A percentile compares a stretch with the other conserved stretches of the same genome.
Conservation (phyloP, 805 yeast species). For the Ogataea chonburiensis region DNA sequence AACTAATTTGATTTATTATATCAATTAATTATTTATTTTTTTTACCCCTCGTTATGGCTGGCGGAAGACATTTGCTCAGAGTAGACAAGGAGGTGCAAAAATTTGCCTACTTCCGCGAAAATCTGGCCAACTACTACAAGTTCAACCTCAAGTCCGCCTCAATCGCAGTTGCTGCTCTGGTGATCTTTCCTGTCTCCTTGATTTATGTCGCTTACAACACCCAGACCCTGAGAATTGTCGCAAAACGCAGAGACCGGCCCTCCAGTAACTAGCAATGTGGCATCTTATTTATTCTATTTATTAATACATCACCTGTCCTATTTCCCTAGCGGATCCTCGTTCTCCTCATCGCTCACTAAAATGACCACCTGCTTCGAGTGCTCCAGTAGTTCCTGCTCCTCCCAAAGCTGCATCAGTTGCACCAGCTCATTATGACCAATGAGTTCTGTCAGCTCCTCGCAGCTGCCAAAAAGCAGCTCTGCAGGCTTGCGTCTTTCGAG, state of each 20-base stretch:
- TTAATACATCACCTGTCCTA: constrained; percentile 6
- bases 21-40: not conserved
- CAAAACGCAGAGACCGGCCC: constrained; percentile 34
- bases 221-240: constrained; percentile 27
- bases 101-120: constrained; percentile 33
- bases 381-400: constrained; percentile 19
- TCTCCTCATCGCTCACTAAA: constrained; percentile 13
- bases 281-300: constrained; percentile 1
- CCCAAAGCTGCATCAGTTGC: constrained; percentile 17
- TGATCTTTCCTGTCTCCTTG: constrained; percentile 34
- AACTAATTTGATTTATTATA: not conserved
- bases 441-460: constrained; percentile 12
- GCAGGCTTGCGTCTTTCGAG: constrained; percentile 12
- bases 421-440: constrained; percentile 14
- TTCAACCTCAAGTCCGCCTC: constrained; percentile 32
- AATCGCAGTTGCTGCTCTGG: constrained; percentile 30
- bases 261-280: too few relatives aligned
- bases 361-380: constrained; percentile 17
- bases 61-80: constrained; percentile 35
- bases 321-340: not conserved
- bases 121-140: constrained; percentile 31
- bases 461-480: constrained; percentile 15
- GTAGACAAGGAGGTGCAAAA: constrained; percentile 34
- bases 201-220: constrained; percentile 34
- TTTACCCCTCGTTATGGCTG: constrained; percentile 29